These are phyloP conservation scores for Hyphopichia buzzinii DNA, from an alignment of 1,139 yeast species.

Conservation along the genomic window DNA sequence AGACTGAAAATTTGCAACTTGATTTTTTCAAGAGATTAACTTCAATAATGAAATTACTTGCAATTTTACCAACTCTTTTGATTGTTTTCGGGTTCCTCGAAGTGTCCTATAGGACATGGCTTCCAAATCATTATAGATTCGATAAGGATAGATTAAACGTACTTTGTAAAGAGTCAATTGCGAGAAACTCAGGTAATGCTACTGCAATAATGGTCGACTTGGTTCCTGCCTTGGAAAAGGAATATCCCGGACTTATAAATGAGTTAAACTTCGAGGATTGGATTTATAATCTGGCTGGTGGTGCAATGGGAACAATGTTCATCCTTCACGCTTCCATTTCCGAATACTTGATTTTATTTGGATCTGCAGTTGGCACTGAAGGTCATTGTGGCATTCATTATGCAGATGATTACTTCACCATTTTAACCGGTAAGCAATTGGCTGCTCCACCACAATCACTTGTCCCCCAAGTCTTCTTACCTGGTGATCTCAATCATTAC, in stretches of 20 bases:
- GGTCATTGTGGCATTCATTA: slow-evolving; percentile 96
- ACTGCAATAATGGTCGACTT: slow-evolving; percentile 62
- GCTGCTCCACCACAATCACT: slow-evolving; percentile 69
- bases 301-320: slow-evolving; percentile 98
- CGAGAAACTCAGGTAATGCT: slow-evolving; percentile 55
- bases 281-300: slow-evolving; percentile 97
- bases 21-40: too few relatives aligned
- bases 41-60: slow-evolving; percentile 3
- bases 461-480: slow-evolving; percentile 62
- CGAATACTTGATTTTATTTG: slow-evolving; percentile 87
- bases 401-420: slow-evolving; percentile 95
- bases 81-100: slow-evolving; percentile 3
- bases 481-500: slow-evolving; percentile 84
- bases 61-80: not conserved
- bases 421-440: slow-evolving; percentile 71
- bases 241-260: slow-evolving; percentile 65
- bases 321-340: slow-evolving; percentile 93
- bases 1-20: too few relatives aligned
- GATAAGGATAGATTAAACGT: slow-evolving; percentile 47
- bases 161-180: slow-evolving; percentile 51
- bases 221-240: slow-evolving; percentile 55
- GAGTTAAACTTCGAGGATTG: slow-evolving; percentile 75
- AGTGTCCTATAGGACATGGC: slow-evolving; percentile 43
- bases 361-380: slow-evolving; percentile 88
- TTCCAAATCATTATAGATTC: slow-evolving; percentile 66